phyloP scores from a whole-genome alignment of 2,329 filamentous ascomycete species.

The Drechslera avenae region DNA sequence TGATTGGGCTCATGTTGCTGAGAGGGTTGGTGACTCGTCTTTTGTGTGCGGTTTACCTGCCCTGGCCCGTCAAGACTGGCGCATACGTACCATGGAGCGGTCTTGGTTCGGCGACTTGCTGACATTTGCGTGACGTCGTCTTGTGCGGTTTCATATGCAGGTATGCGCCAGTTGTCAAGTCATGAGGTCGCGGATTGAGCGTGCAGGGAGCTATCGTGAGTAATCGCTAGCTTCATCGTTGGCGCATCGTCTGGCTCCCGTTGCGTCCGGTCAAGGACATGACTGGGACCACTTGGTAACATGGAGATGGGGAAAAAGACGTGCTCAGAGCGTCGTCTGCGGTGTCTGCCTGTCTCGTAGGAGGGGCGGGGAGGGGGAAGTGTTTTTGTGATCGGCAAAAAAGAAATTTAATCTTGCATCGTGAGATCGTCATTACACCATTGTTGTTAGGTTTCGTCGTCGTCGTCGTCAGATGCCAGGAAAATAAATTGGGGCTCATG shows the following conservation, averaged over 20 bases:
- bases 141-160: neutral
- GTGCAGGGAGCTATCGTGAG: constrained; percentile 22
- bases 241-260: constrained; percentile 10
- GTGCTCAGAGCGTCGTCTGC: too few relatives aligned
- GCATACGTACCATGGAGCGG: neutral
- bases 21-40: neutral
- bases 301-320: constrained; percentile 2
- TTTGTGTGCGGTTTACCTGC: constrained; percentile 9
- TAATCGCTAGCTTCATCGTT: constrained; percentile 14
- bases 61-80: constrained; percentile 17
- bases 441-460: neutral
- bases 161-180: neutral
- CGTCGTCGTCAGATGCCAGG: neutral
- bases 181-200: constrained; percentile 16
- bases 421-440: neutral
- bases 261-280: constrained; percentile 11
- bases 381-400: neutral
- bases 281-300: constrained; percentile 8
- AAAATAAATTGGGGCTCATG: neutral
- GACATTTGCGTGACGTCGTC: constrained; percentile 12
- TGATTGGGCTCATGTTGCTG: constrained; percentile 21
- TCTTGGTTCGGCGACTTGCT: constrained; percentile 12
- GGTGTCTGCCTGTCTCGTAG: too few relatives aligned
- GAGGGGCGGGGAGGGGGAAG: too few relatives aligned
- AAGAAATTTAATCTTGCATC: constrained; percentile 4